A percentile compares a stretch with the other conserved stretches of the same genome.
phyloP scores from a whole-genome alignment of 768 basidiomycete genomes.

The Naganishia vaughanmartiniae region DNA sequence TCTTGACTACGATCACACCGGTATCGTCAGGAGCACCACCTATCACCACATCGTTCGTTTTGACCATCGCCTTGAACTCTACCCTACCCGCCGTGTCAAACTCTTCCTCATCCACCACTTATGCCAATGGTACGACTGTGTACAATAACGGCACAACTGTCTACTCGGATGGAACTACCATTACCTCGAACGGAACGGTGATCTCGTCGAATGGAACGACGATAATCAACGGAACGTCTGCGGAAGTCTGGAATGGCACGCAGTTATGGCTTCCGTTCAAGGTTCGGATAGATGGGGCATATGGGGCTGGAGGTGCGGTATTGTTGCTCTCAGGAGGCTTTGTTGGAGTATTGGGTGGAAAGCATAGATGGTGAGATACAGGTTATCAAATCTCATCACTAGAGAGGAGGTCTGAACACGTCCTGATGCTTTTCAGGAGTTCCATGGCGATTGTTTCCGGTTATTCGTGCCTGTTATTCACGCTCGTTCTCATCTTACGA shows the following conservation, averaged over 20 bases:
- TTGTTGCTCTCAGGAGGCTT: constrained; percentile 87
- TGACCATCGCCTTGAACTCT: constrained; percentile 42
- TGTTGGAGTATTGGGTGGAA: constrained; percentile 87
- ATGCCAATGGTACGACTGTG: constrained; percentile 27
- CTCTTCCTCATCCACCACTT: constrained; percentile 9
- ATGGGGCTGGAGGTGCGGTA: constrained; percentile 80
- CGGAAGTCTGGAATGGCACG: constrained; percentile 47
- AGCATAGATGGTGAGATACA: constrained; percentile 80
- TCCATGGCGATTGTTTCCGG: constrained; percentile 91
- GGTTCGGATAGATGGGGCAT: constrained; percentile 78
- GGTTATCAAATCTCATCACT: constrained; percentile 6
- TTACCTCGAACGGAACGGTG: constrained; percentile 25
- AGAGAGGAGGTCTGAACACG: background rate
- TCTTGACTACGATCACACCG: constrained; percentile 24
- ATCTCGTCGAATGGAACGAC: constrained; percentile 35
- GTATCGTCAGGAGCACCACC: constrained; percentile 24
- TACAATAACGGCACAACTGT: constrained; percentile 32
- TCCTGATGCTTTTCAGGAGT: constrained; percentile 60
- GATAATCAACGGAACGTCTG: constrained; percentile 14
- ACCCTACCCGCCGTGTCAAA: constrained; percentile 31
- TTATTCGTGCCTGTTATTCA: constrained; percentile 80
- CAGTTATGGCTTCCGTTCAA: constrained; percentile 54
- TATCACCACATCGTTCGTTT: constrained; percentile 17
- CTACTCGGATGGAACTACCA: constrained; percentile 18
- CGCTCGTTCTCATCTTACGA: constrained; percentile 70